A percentile compares a stretch with the other conserved stretches of the same genome.
These are phyloP conservation scores for Westerdykella ornata DNA, from an alignment of 2,329 filamentous ascomycete species.

Conservation along the genomic window DNA sequence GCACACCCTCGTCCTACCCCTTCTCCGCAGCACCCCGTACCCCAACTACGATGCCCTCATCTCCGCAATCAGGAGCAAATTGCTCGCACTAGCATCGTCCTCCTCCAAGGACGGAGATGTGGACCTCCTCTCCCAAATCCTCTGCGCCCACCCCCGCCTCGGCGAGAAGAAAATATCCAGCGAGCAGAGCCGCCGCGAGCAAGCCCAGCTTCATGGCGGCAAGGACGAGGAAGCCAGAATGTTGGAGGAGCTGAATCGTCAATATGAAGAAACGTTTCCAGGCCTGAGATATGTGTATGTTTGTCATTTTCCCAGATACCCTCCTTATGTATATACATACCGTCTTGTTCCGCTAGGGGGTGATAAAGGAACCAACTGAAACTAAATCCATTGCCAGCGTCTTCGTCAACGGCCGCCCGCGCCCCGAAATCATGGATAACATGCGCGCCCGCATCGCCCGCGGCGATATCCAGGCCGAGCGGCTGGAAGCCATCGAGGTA, in stretches of 20 bases:
- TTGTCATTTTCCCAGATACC: constrained; percentile 2
- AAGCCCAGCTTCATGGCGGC: constrained; percentile 59
- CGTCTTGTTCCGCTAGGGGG: too few relatives aligned
- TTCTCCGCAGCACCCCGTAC: constrained; percentile 57
- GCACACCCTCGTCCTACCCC: constrained; percentile 62
- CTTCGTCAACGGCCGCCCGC: constrained; percentile 76
- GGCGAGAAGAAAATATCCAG: constrained; percentile 79
- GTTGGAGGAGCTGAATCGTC: constrained; percentile 60
- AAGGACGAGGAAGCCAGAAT: constrained; percentile 49
- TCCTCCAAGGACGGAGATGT: constrained; percentile 43
- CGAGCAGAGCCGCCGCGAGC: constrained; percentile 71
- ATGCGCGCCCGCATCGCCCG: constrained; percentile 69
- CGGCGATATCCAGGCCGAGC: constrained; percentile 60
- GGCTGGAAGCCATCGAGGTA: constrained; percentile 68
- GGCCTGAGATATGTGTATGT: constrained; percentile 71
- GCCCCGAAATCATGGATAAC: constrained; percentile 70
- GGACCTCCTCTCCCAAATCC: constrained; percentile 60
- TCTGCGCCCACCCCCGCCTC: constrained; percentile 76
- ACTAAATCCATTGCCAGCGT: constrained; percentile 45
- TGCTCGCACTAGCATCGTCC: constrained; percentile 42
- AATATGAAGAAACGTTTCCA: constrained; percentile 76
- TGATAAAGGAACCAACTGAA: too few relatives aligned
- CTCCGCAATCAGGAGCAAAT: constrained; percentile 55
- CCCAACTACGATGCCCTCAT: constrained; percentile 64
- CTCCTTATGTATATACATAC: too few relatives aligned